Evolutionary conservation across 257 asterid genomes (phyloP).

Genomic region (Nyctanthes arbortristis): DNA sequence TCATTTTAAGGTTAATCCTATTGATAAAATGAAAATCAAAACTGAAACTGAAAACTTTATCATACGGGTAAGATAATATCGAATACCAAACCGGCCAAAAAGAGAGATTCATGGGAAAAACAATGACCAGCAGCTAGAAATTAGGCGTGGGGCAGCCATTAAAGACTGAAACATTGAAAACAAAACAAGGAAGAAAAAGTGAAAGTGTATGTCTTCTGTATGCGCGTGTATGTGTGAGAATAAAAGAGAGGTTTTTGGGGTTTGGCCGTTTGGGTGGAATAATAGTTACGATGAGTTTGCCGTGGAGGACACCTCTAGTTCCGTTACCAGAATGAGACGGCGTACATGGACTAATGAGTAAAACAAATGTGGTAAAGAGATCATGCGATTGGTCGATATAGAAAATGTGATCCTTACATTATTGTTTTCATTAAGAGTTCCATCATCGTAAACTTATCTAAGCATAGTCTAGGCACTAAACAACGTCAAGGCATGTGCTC

Average conservation of each 20-base stretch:
- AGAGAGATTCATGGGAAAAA: not conserved
- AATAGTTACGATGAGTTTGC: not conserved
- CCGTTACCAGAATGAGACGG: too few species aligned
- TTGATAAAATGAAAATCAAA: not conserved
- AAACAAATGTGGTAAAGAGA: too few species aligned
- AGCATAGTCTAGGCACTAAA: too few species aligned
- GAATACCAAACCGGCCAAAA: conserved; percentile 48
- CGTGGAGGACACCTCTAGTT: too few species aligned
- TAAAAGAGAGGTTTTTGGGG: conserved; percentile 4
- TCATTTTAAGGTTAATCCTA: too few species aligned
- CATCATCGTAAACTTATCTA: too few species aligned
- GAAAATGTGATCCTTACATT: too few species aligned
- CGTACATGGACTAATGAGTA: too few species aligned
- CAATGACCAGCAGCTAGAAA: conserved; percentile 14
- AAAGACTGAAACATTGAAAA: conserved; percentile 5
- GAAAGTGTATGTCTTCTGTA: not conserved
- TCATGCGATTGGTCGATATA: too few species aligned
- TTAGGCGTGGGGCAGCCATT: not conserved
- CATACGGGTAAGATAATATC: conserved; percentile 35
- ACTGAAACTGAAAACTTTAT: conserved; percentile 23
- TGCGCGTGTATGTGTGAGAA: not conserved
- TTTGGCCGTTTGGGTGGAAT: not conserved
- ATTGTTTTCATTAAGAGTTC: too few species aligned
- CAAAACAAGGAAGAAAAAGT: not conserved
- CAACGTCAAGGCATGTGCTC: too few species aligned